Evolutionary conservation across 2,329 filamentous ascomycete genomes (phyloP), one percentile per base, ranked within the genome.

Genomic region (Trichoderma sp.): DNA sequence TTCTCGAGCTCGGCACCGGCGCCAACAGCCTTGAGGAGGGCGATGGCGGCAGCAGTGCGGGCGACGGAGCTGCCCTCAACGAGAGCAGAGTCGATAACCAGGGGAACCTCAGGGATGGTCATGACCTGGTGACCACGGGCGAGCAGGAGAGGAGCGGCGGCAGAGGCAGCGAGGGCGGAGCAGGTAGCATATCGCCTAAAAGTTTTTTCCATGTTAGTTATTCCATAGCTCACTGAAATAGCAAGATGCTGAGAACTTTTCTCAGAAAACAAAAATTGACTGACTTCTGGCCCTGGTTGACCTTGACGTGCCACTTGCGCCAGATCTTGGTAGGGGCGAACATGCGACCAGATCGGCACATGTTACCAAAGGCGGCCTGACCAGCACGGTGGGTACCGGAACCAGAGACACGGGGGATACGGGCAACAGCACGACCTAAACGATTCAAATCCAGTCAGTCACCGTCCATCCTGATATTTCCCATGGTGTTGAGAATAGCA

Each of bases 221-320:
- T 61, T n/a, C 15, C 34, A 39, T 6, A 32, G 15, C 47, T 67
- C n/a, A 4, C 28, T 9, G 0, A 50, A 50, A 50, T 20, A 17
- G 39, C 3, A 39, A 17, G 12, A 30, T 7, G 23, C 20, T n/a
- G 23, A 7, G 7, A 57, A 17, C 1, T 28, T 39, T 9, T 2
- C 28, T 12, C 32, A 5, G 12, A 15, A 7, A 39, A 30, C 7
- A 43, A 20, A 23, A 73, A 68, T 74, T 63, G 34, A 84, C 90
- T 85, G 84, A 94, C 93, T 96, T 97, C 91, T 99, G 96, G 86
- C 93, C 93, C 86, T 97, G 91, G 91, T 97, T 97, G 91, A 99
- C 91, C 94, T 98, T 98, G 90, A 98, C 90, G 90, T 99, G 96
- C 97, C 96, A 99, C 90, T 97, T 98, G 85, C 96, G 91, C 97